Evolutionary conservation across 306 rosid species (phyloP), one percentile per base, ranked within the genome.

Genomic region (Vigna trinervia): DNA sequence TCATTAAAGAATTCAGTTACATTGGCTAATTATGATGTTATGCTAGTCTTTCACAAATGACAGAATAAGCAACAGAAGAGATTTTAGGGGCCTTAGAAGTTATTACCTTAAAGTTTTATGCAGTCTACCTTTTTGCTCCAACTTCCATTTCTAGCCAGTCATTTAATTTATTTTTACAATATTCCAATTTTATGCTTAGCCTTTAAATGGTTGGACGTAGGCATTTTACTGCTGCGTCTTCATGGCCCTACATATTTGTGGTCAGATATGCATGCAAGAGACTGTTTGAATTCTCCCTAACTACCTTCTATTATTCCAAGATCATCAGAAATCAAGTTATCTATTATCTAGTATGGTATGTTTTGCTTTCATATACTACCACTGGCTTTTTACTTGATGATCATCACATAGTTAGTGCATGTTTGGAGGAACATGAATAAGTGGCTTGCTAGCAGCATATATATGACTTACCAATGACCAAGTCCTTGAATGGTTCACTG

Each of bases 401-500:
- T 7, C 5, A 52, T 43, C 43, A 73, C 69, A 14, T 32, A 43
- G 66, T 70, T 74, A 14, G 26, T 66, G 70, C 12, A 78, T 63
- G 56, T 15, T 12, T 54, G 22, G 20, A 26, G 66, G 69, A 84
- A 56, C 52, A 78, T 38, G 47, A 64, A 63, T 28, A 63, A 66
- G 47, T 41, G 6, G 20, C 65, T 20, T 58, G 20, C 57, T 48
- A 74, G 45, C 19, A 80, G n/a, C 20, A 57, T 39, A 39, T 39
- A 39, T 17, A 32, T 76, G 36, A 79, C 93, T 89, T 88, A 96
- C 99, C 98, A 60, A 88, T 84, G 85, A 81, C 85, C 72, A 84
- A 86, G 70, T 83, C 94, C 75, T 91, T 89, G 76, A 90, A 84
- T 3, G 91, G 91, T 78, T 95, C 99, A 57, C 65, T 64, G 70